phyloP scores from a whole-genome alignment of 2,329 filamentous ascomycete genomes.

The Aspergillus eucalypticola region DNA sequence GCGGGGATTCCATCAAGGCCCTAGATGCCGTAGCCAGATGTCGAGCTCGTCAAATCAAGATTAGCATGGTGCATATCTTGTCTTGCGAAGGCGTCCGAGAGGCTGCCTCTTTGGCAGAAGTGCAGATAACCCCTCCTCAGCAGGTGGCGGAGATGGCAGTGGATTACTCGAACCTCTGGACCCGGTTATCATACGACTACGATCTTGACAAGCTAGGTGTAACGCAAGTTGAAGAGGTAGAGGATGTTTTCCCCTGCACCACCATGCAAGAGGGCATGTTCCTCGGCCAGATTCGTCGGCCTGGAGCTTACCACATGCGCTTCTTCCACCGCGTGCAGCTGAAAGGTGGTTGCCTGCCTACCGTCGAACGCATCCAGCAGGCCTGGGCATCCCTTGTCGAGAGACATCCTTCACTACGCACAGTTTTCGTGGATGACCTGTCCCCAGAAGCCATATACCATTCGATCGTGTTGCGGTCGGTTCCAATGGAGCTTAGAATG shows the following conservation, averaged over 20 bases:
- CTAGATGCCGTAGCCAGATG: neutral
- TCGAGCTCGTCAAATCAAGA: neutral
- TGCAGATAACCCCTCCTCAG: neutral
- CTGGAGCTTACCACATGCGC: constrained; percentile 39
- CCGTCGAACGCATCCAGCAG: constrained; percentile 34
- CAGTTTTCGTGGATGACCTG: constrained; percentile 60
- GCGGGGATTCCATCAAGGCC: neutral
- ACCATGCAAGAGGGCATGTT: constrained; percentile 44
- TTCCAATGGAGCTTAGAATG: neutral
- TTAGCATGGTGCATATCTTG: neutral
- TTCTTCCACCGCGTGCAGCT: constrained; percentile 22
- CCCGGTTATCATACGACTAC: neutral
- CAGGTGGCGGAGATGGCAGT: neutral
- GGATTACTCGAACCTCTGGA: neutral
- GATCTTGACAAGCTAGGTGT: neutral
- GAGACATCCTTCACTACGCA: constrained; percentile 64
- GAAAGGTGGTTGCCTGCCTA: constrained; percentile 21
- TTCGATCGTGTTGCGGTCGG: neutral
- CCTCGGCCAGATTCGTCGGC: constrained; percentile 37
- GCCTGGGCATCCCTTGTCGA: constrained; percentile 39
- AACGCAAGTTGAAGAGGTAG: constrained; percentile 16
- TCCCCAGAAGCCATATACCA: neutral
- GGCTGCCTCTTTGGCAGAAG: neutral
- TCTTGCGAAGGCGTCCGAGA: neutral
- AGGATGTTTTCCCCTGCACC: constrained; percentile 43